phyloP scores from a whole-genome alignment of 225 moss, liverwort and hornwort genomes.

The Physcomitrellopsis africana region DNA sequence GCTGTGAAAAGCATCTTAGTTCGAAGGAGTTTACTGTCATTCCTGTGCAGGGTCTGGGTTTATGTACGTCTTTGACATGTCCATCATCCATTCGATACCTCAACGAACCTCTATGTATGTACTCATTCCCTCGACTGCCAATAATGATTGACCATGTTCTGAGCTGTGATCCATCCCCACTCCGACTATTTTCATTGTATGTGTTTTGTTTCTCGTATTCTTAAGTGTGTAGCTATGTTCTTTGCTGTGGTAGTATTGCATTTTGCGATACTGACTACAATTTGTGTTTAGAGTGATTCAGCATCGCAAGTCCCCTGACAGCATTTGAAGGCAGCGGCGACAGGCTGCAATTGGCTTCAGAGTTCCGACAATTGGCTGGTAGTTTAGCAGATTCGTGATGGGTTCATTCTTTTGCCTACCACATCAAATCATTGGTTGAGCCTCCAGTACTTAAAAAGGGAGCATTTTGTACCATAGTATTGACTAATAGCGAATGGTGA shows the following conservation, averaged over 20 bases:
- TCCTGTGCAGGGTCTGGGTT: conserved; percentile 81
- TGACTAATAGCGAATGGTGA: conserved; percentile 50
- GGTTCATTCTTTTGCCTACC: conserved; percentile 59
- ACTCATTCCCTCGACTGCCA: background rate
- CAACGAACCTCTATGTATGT: conserved; percentile 96
- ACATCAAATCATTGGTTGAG: conserved; percentile 59
- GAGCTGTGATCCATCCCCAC: background rate
- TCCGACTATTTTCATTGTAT: too few species aligned
- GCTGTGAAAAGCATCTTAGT: background rate
- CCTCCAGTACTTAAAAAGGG: conserved; percentile 52
- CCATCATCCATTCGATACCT: conserved; percentile 97
- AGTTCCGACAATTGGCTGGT: conserved; percentile 29
- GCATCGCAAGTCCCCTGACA: conserved; percentile 26
- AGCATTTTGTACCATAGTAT: conserved; percentile 61
- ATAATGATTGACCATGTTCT: background rate
- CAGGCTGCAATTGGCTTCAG: conserved; percentile 12
- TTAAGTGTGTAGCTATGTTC: background rate
- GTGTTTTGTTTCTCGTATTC: background rate
- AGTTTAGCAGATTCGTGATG: conserved; percentile 42
- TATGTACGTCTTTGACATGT: conserved; percentile 93
- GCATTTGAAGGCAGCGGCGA: conserved; percentile 24
- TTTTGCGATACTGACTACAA: conserved; percentile 18
- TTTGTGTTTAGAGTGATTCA: conserved; percentile 37
- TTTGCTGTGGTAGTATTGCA: background rate
- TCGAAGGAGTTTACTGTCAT: conserved; percentile 20